These are phyloP conservation scores for Lathyrus aphaca DNA, from an alignment of 306 rosid genomes.

Conservation along the genomic window DNA sequence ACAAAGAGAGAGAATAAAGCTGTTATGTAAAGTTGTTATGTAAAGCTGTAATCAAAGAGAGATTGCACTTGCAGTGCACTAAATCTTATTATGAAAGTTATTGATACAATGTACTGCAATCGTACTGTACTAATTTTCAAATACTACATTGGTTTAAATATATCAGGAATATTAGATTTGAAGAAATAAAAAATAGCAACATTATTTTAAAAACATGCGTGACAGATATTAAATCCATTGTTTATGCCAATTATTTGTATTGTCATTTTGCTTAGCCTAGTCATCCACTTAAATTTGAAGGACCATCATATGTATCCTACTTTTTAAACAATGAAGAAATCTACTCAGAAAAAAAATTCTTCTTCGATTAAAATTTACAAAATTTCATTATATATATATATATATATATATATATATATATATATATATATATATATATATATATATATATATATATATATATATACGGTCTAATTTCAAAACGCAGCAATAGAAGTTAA, in stretches of 20 bases:
- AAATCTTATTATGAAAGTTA: conserved; percentile 36
- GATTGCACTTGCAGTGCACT: conserved; percentile 32
- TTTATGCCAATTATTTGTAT: conserved; percentile 9
- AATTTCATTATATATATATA: too few relatives aligned
- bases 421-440: too few relatives aligned
- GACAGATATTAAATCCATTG: conserved; percentile 27
- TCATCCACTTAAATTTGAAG: conserved; percentile 17
- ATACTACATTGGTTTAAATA: not conserved
- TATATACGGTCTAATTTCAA: too few relatives aligned
- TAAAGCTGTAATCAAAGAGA: not conserved
- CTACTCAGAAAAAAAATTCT: not conserved
- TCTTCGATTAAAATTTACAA: not conserved
- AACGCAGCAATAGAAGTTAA: not conserved
- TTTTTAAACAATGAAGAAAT: not conserved
- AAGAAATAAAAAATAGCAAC: not conserved
- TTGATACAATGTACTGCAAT: conserved; percentile 36
- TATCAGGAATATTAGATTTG: conserved; percentile 36
- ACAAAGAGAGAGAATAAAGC: not conserved
- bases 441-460: too few relatives aligned
- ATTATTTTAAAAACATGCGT: conserved; percentile 7
- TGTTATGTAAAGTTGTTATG: too few relatives aligned
- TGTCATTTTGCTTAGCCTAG: conserved; percentile 28
- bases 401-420: too few relatives aligned
- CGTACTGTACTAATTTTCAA: conserved; percentile 16
- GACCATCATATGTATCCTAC: conserved; percentile 9